These are phyloP conservation scores for Aspergillus transmontanensis DNA, from an alignment of 2,329 filamentous ascomycete species.

Conservation along the genomic window DNA sequence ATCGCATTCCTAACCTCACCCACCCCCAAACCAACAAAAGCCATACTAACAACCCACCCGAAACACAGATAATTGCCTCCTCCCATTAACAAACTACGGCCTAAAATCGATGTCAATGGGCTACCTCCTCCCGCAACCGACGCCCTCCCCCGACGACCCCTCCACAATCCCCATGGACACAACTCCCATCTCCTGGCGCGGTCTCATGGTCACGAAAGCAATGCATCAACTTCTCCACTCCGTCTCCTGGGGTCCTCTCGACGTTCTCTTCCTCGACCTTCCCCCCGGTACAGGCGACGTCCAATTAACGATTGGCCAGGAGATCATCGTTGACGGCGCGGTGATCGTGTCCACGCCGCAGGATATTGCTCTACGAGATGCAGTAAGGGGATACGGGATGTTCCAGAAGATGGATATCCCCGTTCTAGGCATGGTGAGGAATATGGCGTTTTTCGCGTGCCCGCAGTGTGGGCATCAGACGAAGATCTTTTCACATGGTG, in stretches of 20 bases:
- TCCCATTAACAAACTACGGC: constrained; percentile 91
- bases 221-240: constrained; percentile 93
- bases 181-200: constrained; percentile 90
- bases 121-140: constrained; percentile 21
- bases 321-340: constrained; percentile 80
- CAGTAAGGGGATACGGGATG: constrained; percentile 88
- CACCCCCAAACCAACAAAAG: not conserved
- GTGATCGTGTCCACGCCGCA: constrained; percentile 93
- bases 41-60: not conserved
- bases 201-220: constrained; percentile 96
- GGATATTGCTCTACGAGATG: constrained; percentile 87
- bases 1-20: not conserved
- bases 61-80: constrained; percentile 56
- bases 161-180: constrained; percentile 41
- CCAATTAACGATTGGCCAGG: constrained; percentile 94
- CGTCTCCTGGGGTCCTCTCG: constrained; percentile 88
- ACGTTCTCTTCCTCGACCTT: constrained; percentile 85
- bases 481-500: constrained; percentile 67
- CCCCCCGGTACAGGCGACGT: constrained; percentile 95
- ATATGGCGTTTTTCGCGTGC: constrained; percentile 85
- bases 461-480: constrained; percentile 75
- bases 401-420: constrained; percentile 83
- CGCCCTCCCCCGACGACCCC: not conserved
- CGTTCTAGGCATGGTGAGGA: constrained; percentile 81
- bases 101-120: constrained; percentile 99